A percentile compares a stretch with the other conserved stretches of the same genome.
Conservation (phyloP, 2,329 filamentous ascomycete genomes). For the Stachybotrys chlorohalonatus region DNA sequence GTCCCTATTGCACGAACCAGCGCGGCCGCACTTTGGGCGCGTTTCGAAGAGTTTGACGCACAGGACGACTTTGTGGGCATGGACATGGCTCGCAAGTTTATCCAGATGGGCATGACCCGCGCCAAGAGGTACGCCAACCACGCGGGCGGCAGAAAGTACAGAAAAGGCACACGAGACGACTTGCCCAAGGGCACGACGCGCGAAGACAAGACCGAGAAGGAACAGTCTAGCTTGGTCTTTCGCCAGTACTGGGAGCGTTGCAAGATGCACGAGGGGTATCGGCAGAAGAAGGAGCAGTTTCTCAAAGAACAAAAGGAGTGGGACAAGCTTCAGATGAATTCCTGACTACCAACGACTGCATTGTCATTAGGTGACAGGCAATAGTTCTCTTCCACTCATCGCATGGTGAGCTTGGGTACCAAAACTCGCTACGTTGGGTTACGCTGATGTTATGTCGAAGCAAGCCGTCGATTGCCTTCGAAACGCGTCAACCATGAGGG, state of each 20-base stretch:
- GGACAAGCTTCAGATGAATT: background rate
- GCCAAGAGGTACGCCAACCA: conserved; percentile 50
- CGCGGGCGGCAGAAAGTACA: conserved; percentile 45
- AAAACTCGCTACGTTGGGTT: no score
- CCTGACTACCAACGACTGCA: background rate
- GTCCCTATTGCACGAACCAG: conserved; percentile 24
- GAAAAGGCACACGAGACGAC: conserved; percentile 5
- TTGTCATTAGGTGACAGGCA: conserved; percentile 21
- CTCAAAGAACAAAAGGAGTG: conserved; percentile 6
- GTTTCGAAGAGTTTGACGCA: conserved; percentile 43
- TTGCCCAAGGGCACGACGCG: conserved; percentile 7
- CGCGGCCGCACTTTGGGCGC: conserved; percentile 34
- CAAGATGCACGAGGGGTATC: conserved; percentile 11
- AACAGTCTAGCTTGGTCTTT: conserved; percentile 10
- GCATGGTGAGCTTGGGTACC: no score
- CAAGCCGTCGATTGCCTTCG: no score
- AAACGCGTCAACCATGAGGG: no score
- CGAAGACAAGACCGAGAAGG: conserved; percentile 10
- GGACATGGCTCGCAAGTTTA: conserved; percentile 55
- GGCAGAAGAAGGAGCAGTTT: conserved; percentile 8
- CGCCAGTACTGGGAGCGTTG: conserved; percentile 10
- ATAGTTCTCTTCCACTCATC: no score
- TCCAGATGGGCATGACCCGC: conserved; percentile 58
- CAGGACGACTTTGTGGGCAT: conserved; percentile 51
- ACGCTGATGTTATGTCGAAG: no score